These are phyloP conservation scores for Fonsecaea monophora DNA, from an alignment of 2,329 filamentous ascomycete species.

Conservation along the genomic window DNA sequence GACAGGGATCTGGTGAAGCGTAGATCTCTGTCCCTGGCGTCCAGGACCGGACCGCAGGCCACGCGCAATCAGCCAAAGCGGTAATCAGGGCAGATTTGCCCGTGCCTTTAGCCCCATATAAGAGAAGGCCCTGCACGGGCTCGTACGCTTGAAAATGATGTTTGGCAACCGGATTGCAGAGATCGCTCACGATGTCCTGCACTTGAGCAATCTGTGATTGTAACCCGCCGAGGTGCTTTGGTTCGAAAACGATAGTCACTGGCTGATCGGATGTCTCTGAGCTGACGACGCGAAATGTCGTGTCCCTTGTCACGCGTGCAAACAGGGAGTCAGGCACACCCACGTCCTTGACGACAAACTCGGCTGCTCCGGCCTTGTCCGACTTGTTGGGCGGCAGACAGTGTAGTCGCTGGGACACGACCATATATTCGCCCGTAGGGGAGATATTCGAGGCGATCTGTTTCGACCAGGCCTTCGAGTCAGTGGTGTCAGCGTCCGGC, in stretches of 20 bases:
- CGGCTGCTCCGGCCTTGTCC: conserved; percentile 40
- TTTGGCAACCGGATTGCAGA: conserved; percentile 25
- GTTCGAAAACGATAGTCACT: conserved; percentile 26
- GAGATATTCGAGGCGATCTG: conserved; percentile 58
- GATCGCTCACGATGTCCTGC: conserved; percentile 29
- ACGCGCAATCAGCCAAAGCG: conserved; percentile 70
- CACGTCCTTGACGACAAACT: conserved; percentile 40
- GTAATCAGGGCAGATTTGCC: conserved; percentile 80
- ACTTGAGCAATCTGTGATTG: conserved; percentile 30
- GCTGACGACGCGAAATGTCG: conserved; percentile 24
- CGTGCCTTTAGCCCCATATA: conserved; percentile 83
- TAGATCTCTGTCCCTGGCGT: conserved; percentile 55
- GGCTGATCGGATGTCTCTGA: background rate
- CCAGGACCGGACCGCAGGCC: conserved; percentile 69
- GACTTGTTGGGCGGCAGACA: conserved; percentile 10
- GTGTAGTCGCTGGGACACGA: conserved; percentile 25
- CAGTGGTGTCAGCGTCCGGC: conserved; percentile 41
- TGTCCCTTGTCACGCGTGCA: conserved; percentile 30
- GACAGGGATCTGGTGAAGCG: conserved; percentile 43
- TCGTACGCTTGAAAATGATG: conserved; percentile 22
- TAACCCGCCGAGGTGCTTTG: conserved; percentile 33
- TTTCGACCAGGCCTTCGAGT: conserved; percentile 57
- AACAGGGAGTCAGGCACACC: conserved; percentile 24
- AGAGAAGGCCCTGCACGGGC: conserved; percentile 66
- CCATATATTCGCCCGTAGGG: conserved; percentile 48